Evolutionary conservation across 2,329 filamentous ascomycete species (phyloP).

Genomic region (Colletotrichum musae): DNA sequence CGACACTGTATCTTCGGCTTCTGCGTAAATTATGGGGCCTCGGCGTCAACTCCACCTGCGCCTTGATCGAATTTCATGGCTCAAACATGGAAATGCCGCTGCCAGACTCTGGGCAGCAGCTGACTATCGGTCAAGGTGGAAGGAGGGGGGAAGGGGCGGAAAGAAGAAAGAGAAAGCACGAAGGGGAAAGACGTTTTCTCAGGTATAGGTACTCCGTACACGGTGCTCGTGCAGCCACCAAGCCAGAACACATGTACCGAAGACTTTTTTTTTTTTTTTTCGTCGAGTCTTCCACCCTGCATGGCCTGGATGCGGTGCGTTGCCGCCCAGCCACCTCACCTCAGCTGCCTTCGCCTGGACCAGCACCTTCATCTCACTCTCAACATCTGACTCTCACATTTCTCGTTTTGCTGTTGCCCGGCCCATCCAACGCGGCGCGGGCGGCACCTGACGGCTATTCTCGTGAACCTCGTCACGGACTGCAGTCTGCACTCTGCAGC

Average conservation of each 20-base stretch:
- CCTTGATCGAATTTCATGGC: constrained; percentile 4
- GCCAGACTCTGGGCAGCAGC: constrained; percentile 13
- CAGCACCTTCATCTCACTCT: too few relatives aligned
- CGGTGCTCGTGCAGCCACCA: background rate
- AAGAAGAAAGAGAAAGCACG: constrained; percentile 12
- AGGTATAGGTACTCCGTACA: background rate
- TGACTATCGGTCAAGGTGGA: constrained; percentile 14
- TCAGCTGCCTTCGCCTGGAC: background rate
- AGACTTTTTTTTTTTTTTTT: background rate
- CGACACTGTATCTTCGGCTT: too few relatives aligned
- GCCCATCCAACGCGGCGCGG: constrained; percentile 16
- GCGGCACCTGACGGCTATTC: constrained; percentile 5
- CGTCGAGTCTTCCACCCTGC: background rate
- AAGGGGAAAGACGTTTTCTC: too few relatives aligned
- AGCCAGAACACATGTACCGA: background rate
- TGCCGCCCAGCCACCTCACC: constrained; percentile 26
- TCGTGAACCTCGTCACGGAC: constrained; percentile 23
- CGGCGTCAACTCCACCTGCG: background rate
- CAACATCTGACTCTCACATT: constrained; percentile 9
- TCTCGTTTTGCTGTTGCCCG: constrained; percentile 10
- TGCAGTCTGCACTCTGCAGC: background rate
- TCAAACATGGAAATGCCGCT: constrained; percentile 13
- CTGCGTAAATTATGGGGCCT: constrained; percentile 5
- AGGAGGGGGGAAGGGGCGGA: constrained; percentile 6
- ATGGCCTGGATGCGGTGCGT: background rate